These are phyloP conservation scores for Monascus ruber DNA, from an alignment of 2,329 filamentous ascomycete species.

Conservation along the genomic window DNA sequence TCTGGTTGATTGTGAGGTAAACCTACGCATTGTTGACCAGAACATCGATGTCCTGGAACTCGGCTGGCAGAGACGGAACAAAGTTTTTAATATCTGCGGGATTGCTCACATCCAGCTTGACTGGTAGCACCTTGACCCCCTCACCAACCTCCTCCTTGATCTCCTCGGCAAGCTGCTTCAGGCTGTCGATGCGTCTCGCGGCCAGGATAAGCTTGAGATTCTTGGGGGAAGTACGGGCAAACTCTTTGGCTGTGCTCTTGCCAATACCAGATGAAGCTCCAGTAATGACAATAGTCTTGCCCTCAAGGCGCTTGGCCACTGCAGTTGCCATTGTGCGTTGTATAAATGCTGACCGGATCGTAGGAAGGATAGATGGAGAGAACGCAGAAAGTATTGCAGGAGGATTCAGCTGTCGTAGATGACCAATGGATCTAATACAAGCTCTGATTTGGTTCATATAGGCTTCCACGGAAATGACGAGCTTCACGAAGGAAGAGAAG, in stretches of 20 bases:
- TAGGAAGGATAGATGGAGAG: slow-evolving; percentile 9
- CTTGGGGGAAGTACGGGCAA: slow-evolving; percentile 71
- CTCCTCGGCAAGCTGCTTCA: slow-evolving; percentile 64
- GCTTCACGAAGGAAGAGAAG: too few relatives aligned
- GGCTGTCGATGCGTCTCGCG: slow-evolving; percentile 68
- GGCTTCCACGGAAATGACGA: neutral
- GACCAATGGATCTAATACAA: slow-evolving; percentile 12
- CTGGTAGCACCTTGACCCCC: slow-evolving; percentile 69
- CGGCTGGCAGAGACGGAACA: slow-evolving; percentile 61
- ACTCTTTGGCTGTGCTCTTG: slow-evolving; percentile 64
- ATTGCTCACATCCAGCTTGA: slow-evolving; percentile 79
- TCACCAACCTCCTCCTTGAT: slow-evolving; percentile 66
- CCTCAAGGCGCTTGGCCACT: slow-evolving; percentile 70
- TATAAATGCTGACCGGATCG: slow-evolving; percentile 11
- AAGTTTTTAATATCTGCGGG: slow-evolving; percentile 62
- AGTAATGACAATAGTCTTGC: slow-evolving; percentile 87
- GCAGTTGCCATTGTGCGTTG: slow-evolving; percentile 52
- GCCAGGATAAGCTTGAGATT: slow-evolving; percentile 77
- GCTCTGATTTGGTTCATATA: slow-evolving; percentile 19
- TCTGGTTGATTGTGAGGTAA: neutral
- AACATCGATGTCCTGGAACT: slow-evolving; percentile 75
- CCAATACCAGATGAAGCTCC: slow-evolving; percentile 93
- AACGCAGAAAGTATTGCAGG: slow-evolving; percentile 8
- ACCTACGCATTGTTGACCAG: slow-evolving; percentile 92
- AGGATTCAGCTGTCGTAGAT: slow-evolving; percentile 10